These are phyloP conservation scores for Corymbia calophylla DNA, from an alignment of 441 rosid genomes.

Conservation along the genomic window DNA sequence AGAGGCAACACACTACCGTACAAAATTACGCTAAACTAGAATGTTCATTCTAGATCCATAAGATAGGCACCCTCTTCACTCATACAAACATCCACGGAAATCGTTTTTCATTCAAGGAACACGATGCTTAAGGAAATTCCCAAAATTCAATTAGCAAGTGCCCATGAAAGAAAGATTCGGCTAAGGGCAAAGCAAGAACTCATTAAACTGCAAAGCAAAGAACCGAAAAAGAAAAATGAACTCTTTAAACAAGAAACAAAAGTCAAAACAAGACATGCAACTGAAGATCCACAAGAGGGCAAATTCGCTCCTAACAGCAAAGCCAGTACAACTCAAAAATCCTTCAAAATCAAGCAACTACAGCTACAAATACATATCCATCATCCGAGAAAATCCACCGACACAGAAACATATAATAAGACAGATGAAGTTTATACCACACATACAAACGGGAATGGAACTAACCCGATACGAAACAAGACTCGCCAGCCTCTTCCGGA, in stretches of 20 bases:
- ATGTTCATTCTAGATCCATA: not conserved
- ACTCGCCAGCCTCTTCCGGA: not conserved
- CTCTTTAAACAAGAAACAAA: not conserved
- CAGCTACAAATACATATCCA: not conserved
- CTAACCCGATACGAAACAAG: not conserved
- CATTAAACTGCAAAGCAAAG: not conserved
- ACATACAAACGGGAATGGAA: not conserved
- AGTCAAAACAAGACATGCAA: slow-evolving; percentile 6
- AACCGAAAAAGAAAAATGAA: not conserved
- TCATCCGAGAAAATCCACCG: not conserved
- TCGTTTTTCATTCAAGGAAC: not conserved
- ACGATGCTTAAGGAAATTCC: not conserved
- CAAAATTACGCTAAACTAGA: not conserved
- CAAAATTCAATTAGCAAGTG: not conserved
- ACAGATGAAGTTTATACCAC: not conserved
- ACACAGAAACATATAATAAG: not conserved
- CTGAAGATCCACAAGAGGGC: slow-evolving; percentile 4
- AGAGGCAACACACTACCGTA: not conserved
- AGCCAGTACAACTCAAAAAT: slow-evolving; percentile 1
- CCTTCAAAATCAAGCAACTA: not conserved
- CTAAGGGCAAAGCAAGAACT: not conserved
- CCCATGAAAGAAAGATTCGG: not conserved
- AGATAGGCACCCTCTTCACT: not conserved
- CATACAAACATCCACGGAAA: not conserved
- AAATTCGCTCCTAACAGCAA: not conserved